phyloP scores from a whole-genome alignment of 202 grass and related monocot species.

The Carex sylvatica region DNA sequence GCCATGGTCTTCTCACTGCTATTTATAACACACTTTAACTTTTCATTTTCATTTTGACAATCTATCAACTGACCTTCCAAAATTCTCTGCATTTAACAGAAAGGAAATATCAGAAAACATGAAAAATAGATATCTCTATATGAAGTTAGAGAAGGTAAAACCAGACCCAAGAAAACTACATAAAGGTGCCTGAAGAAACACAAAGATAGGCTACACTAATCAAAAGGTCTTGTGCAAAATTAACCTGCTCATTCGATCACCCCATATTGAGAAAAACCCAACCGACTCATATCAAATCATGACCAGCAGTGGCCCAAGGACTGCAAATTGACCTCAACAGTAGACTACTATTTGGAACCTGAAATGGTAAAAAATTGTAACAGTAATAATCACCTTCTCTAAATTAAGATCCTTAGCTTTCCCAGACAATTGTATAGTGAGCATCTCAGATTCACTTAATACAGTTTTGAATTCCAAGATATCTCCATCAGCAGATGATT shows the following conservation, averaged over 20 bases:
- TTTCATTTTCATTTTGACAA: slow-evolving; percentile 44
- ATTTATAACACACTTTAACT: slow-evolving; percentile 44
- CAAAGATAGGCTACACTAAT: not conserved
- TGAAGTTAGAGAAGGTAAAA: slow-evolving; percentile 5
- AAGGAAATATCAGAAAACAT: not conserved
- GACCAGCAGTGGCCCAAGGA: not conserved
- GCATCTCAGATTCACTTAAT: slow-evolving; percentile 47
- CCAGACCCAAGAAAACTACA: not conserved
- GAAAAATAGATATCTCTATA: not conserved
- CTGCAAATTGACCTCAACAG: not conserved
- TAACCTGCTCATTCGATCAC: not conserved
- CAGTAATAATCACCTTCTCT: slow-evolving; percentile 60
- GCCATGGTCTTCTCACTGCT: slow-evolving; percentile 44
- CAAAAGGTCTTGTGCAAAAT: not conserved
- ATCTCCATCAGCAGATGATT: slow-evolving; percentile 44
- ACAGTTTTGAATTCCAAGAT: slow-evolving; percentile 40
- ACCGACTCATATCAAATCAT: not conserved
- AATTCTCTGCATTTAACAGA: slow-evolving; percentile 48
- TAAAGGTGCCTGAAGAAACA: not conserved
- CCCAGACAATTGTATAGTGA: slow-evolving; percentile 36
- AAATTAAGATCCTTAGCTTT: slow-evolving; percentile 54
- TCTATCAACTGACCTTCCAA: slow-evolving; percentile 43
- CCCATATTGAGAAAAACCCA: not conserved
- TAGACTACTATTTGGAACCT: not conserved
- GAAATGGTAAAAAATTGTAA: not conserved